Percentiles rank a stretch among this genome's conserved stretches.
Conservation (phyloP, 805 yeast species). For the Alloascoidea africana region DNA sequence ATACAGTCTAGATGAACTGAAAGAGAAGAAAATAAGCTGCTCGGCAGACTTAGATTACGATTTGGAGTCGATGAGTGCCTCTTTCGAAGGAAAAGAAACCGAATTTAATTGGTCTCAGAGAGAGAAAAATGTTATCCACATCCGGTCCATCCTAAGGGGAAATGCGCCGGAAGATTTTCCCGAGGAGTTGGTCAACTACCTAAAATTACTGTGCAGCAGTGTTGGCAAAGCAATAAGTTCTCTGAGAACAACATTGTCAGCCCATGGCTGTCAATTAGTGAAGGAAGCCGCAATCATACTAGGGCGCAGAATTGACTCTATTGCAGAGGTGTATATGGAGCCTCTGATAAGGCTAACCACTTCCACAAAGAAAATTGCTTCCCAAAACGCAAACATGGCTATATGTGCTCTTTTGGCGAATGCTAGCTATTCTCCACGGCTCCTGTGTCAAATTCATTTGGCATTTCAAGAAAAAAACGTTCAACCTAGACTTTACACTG, state of each 20-base stretch:
- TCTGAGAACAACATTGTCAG: conserved; percentile 69
- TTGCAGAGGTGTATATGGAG: conserved; percentile 33
- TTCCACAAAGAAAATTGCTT: conserved; percentile 50
- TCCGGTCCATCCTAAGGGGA: conserved; percentile 51
- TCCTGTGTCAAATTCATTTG: conserved; percentile 30
- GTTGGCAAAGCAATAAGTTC: conserved; percentile 55
- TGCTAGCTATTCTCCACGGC: conserved; percentile 35
- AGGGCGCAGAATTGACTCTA: conserved; percentile 13
- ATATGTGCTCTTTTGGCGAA: conserved; percentile 36
- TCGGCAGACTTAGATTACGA: conserved; percentile 16
- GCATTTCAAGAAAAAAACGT: conserved; percentile 56
- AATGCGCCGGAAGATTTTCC: conserved; percentile 25
- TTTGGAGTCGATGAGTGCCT: conserved; percentile 15
- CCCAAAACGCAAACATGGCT: conserved; percentile 38
- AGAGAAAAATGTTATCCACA: conserved; percentile 40
- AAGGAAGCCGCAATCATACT: conserved; percentile 34
- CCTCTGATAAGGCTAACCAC: conserved; percentile 37
- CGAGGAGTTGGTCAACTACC: conserved; percentile 18
- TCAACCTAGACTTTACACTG: conserved; percentile 54
- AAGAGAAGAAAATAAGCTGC: conserved; percentile 17
- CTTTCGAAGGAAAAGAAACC: conserved; percentile 63
- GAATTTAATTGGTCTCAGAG: conserved; percentile 77
- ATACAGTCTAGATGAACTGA: conserved; percentile 25
- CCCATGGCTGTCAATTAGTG: conserved; percentile 59
- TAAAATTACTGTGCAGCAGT: conserved; percentile 35